Percentiles rank a stretch among this genome's conserved stretches.
phyloP scores from a whole-genome alignment of 2,329 filamentous ascomycete species.

The Cladosporium velox region DNA sequence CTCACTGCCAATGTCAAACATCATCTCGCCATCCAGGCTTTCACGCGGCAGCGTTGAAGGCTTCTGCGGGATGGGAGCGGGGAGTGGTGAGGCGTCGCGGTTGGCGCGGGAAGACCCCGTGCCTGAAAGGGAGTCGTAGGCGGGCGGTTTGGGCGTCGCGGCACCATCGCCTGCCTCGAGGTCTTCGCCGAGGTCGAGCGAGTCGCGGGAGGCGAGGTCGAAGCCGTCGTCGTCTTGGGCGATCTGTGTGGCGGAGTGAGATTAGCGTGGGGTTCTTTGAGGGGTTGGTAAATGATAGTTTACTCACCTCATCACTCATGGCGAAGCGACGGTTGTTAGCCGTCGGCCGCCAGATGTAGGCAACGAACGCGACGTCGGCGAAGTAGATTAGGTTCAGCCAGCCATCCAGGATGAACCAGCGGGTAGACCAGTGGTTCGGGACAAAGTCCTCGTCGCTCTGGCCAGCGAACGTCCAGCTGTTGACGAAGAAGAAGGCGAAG shows the following conservation, averaged over 20 bases:
- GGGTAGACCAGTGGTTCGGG: constrained; percentile 92
- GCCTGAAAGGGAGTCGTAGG: constrained; percentile 41
- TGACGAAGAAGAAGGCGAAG: constrained; percentile 98
- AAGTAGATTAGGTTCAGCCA: constrained; percentile 98
- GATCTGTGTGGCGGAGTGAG: constrained; percentile 53
- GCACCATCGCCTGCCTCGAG: constrained; percentile 36
- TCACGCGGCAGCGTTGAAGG: constrained; percentile 55
- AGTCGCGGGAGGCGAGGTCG: constrained; percentile 86
- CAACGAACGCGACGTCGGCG: constrained; percentile 86
- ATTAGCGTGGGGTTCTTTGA: constrained; percentile 34
- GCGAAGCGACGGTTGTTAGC: constrained; percentile 96
- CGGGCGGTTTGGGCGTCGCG: constrained; percentile 36
- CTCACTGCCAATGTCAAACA: constrained; percentile 72
- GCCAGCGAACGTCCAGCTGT: constrained; percentile 91
- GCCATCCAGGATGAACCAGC: constrained; percentile 96
- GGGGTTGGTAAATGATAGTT: not conserved
- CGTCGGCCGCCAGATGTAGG: constrained; percentile 94
- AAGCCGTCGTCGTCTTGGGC: constrained; percentile 98
- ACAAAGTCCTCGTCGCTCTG: constrained; percentile 84
- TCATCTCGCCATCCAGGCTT: constrained; percentile 84
- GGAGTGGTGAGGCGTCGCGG: constrained; percentile 51
- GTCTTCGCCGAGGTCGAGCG: constrained; percentile 61
- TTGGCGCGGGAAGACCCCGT: constrained; percentile 20
- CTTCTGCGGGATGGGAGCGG: constrained; percentile 54
- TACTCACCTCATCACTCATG: constrained; percentile 87